phyloP scores from a whole-genome alignment of 2,329 filamentous ascomycete genomes.

The Penicillium rolfsii region DNA sequence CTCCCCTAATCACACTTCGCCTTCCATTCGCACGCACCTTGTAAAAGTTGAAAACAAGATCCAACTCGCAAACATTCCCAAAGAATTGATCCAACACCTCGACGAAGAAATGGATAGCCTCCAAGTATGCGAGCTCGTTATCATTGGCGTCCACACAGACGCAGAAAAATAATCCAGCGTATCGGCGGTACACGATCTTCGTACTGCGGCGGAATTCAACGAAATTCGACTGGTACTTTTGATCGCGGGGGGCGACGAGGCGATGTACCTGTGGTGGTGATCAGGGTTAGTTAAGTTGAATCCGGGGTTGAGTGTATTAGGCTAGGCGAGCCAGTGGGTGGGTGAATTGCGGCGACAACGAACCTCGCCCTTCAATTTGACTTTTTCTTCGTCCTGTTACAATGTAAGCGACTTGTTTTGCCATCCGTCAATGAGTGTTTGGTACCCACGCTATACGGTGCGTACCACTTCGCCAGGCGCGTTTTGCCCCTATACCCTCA shows the following conservation, averaged over 20 bases:
- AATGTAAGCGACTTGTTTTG: slow-evolving; percentile 21
- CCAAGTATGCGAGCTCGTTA: slow-evolving; percentile 94
- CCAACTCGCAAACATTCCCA: slow-evolving; percentile 97
- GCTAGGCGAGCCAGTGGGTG: slow-evolving; percentile 3
- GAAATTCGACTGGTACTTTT: slow-evolving; percentile 99
- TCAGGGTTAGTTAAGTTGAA: slow-evolving; percentile 15
- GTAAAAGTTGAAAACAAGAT: slow-evolving; percentile 77
- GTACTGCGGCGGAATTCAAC: slow-evolving; percentile 76
- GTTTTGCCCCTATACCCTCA: slow-evolving; percentile 80
- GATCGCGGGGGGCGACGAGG: slow-evolving; percentile 93
- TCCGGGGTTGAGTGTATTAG: slow-evolving; percentile 7
- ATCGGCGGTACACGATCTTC: slow-evolving; percentile 96
- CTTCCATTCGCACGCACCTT: slow-evolving; percentile 54
- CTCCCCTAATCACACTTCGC: neutral
- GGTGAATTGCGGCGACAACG: slow-evolving; percentile 31
- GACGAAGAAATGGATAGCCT: slow-evolving; percentile 99
- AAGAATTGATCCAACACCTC: slow-evolving; percentile 99
- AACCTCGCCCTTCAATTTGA: slow-evolving; percentile 97
- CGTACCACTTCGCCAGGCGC: slow-evolving; percentile 98
- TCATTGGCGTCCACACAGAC: slow-evolving; percentile 98
- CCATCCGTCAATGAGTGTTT: neutral
- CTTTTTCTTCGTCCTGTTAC: slow-evolving; percentile 86
- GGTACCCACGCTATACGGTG: slow-evolving; percentile 75
- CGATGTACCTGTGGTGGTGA: slow-evolving; percentile 74
- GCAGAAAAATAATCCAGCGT: slow-evolving; percentile 98